phyloP scores from a whole-genome alignment of 2,329 filamentous ascomycete species.

The Blastomyces gilchristii region DNA sequence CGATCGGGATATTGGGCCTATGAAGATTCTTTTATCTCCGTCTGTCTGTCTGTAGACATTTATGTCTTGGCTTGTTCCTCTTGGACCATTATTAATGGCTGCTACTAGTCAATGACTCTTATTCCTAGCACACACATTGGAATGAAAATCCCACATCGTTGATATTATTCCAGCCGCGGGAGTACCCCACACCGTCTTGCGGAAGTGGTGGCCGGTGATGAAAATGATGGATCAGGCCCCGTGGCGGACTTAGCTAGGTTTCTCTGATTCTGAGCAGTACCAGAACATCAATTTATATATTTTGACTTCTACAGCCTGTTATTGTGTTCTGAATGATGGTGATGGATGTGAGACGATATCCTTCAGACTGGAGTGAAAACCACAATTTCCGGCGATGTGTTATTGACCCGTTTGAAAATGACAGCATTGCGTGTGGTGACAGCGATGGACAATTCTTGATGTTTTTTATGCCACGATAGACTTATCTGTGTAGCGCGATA shows the following conservation, averaged over 20 bases:
- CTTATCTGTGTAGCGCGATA: slow-evolving; percentile 3
- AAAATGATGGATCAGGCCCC: neutral
- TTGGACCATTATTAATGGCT: neutral
- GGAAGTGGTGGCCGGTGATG: neutral
- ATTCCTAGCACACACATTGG: neutral
- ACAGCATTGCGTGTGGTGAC: neutral
- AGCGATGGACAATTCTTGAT: neutral
- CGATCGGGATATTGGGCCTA: neutral
- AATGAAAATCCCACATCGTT: neutral
- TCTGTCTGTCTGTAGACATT: neutral
- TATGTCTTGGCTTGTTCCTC: neutral
- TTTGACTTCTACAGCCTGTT: neutral
- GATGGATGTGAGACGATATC: neutral
- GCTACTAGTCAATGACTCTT: neutral
- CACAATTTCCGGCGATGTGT: neutral
- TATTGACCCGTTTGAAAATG: neutral
- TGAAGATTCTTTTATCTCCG: neutral
- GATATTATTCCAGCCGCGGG: neutral
- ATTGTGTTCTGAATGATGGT: neutral
- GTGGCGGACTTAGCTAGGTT: neutral
- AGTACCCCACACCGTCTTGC: neutral
- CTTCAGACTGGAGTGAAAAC: neutral
- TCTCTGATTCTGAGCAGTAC: neutral
- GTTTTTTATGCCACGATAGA: neutral
- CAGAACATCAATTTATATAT: neutral